Conservation (phyloP, 1,284 basidiomycete species). For the Sanghuangporus weigelae region DNA sequence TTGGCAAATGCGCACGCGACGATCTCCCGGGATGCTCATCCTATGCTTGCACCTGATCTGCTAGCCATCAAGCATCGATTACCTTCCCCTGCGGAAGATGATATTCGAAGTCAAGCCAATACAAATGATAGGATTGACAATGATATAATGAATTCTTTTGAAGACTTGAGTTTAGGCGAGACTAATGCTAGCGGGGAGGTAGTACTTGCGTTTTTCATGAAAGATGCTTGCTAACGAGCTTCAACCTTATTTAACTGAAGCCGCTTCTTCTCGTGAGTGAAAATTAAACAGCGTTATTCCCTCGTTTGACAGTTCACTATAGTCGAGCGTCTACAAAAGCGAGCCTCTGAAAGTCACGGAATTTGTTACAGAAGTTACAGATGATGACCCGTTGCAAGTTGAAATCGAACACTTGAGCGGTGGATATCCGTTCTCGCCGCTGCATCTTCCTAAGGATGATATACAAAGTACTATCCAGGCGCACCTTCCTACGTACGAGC, state of each 20-base stretch:
- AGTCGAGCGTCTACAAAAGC: neutral
- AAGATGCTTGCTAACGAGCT: neutral
- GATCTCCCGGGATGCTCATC: conserved; percentile 19
- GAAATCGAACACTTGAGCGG: neutral
- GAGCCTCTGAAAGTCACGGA: neutral
- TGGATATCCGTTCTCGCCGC: conserved; percentile 6
- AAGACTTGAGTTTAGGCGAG: neutral
- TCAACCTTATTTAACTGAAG: neutral
- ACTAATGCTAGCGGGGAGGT: neutral
- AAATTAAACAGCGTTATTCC: neutral
- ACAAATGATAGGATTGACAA: neutral
- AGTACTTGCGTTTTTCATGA: neutral
- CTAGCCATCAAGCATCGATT: conserved; percentile 12
- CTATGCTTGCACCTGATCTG: conserved; percentile 22
- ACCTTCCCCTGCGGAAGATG: neutral
- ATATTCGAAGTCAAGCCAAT: neutral
- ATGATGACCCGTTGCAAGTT: neutral
- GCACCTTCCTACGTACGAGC: conserved; percentile 15
- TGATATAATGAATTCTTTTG: neutral
- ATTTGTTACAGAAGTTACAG: neutral
- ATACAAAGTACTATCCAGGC: conserved; percentile 14
- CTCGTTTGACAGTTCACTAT: neutral
- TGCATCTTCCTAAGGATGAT: conserved; percentile 11
- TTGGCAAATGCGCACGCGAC: conserved; percentile 8
- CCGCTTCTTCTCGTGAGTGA: neutral